Base-by-base conservation (phyloP, 78 protist species). In the Protostelium mycophagum region DNA sequence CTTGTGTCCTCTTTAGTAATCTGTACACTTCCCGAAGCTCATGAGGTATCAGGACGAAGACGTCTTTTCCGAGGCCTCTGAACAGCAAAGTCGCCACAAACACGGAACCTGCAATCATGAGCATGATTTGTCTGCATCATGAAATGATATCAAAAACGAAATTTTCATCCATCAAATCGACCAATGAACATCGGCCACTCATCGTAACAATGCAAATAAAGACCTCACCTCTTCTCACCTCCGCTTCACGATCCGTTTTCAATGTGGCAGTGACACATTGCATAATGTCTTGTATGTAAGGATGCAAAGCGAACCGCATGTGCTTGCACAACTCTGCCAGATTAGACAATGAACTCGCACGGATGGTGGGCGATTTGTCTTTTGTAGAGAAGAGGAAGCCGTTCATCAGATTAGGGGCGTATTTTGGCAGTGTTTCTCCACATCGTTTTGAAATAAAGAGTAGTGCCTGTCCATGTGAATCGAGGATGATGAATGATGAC, bases 381-480 rank as follows among this genome's bases (percentile, higher is more conserved):
- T 38, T 85, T 37, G 92, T 90, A 5, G 88, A 89, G 0, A 63
- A 9, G 16, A 92, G 38, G 91, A 92, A 92, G 0, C 85, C 73
- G 28, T 90, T 83, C 0, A 92, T 88, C 38, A 91, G 37, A 37
- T 10, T 25, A 28, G 25, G 34, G 23, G 89, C 83, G 37, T 92
- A 92, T 0, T 85, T 34, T 10, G 94, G 94, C 37, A 92, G 73
- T 1, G 85, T 35, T 28, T 92, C 95, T 9, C 95, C 95, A 93
- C 92, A 93, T 38, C 95, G 51, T 85, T 93, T 92, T 0, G 95
- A 93, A 1, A 93, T 86, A 38, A 85, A 90, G 5, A 93, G 85
- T n/a, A 93, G 36, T 0, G 95, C 85, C n/a, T n/a, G n/a, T n/a
- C n/a, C n/a, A n/a, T n/a, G n/a, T n/a, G n/a, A n/a, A n/a, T n/a